Base-by-base conservation (phyloP, 441 rosid species). In the Arabidopsis hybrid region DNA sequence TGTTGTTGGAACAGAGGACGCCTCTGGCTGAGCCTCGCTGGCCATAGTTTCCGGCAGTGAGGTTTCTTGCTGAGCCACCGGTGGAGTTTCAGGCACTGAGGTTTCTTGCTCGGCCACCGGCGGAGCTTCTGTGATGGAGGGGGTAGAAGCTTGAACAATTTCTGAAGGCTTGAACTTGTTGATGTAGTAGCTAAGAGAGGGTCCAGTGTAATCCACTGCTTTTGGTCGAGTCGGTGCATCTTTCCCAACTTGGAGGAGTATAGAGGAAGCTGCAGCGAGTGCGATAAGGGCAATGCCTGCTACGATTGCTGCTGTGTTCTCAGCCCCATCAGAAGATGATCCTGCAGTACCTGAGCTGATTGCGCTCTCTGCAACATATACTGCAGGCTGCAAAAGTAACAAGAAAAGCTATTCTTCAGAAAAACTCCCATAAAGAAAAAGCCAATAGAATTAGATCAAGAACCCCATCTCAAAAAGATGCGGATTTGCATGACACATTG, bases 291-390 rank as follows among this genome's bases (percentile, higher is more conserved):
- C 96, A 18, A 93, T 6, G 13, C 91, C 93, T 11, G 81, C 92
- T 16, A 81, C 79, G 3, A 90, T 35, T 17, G 96, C 97, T 13
- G 39, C 86, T 0, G 95, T 91, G 77, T 87, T 93, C 83, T 86
- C 93, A 18, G 93, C 78, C 10, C 97, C 98, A 26, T 70, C 85
- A 0, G 97, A 49, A 0, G 97, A 93, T 17, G 95, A 86, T 62
- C 98, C 97, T 3, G 96, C 88, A 38, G 18, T 83, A 76, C 98
- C 97, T 0, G 99, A 94, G 84, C 97, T 92, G 77, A 90, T 83
- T 4, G 89, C 97, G 40, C 89, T 90, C 84, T 94, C 97, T 18
- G 99, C 93, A 77, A 92, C 77, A 46, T 94, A 94, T 26, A 94
- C 87, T 64, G 91, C 76, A 74, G 99, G 97, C 97, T 94, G 85